Evolutionary conservation across 768 basidiomycete genomes (phyloP).

Genomic region (Dacryopinax primogenitus): DNA sequence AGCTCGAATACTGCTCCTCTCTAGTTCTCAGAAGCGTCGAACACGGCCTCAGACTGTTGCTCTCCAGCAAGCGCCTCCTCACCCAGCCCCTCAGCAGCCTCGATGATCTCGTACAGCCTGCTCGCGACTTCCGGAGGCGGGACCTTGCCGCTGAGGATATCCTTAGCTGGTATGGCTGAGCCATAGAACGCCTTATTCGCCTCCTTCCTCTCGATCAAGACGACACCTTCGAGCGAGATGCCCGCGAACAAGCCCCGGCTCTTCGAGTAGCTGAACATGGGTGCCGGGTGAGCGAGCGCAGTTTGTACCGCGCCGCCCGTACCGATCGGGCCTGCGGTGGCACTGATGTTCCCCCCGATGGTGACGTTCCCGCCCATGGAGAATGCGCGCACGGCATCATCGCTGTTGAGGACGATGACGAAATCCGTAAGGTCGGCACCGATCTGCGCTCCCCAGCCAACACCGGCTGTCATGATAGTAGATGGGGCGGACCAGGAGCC

Average conservation of each 20-base stretch:
- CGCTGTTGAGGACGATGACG: constrained; percentile 91
- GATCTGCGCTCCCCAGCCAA: constrained; percentile 90
- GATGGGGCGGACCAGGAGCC: constrained; percentile 96
- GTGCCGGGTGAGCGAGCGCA: constrained; percentile 79
- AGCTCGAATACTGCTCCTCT: too few species aligned
- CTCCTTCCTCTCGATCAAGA: constrained; percentile 87
- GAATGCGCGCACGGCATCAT: constrained; percentile 91
- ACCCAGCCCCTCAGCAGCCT: constrained; percentile 31
- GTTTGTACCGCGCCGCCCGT: constrained; percentile 86
- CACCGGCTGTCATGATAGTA: constrained; percentile 90
- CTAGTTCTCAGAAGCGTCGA: constrained; percentile 15
- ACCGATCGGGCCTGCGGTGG: constrained; percentile 82
- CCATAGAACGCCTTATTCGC: constrained; percentile 96
- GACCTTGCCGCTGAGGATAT: constrained; percentile 85
- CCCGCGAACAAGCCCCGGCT: constrained; percentile 94
- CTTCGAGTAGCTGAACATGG: constrained; percentile 95
- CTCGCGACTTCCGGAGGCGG: constrained; percentile 96
- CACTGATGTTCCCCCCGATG: constrained; percentile 78
- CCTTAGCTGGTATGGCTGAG: constrained; percentile 70
- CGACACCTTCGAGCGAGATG: constrained; percentile 86
- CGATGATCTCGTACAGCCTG: constrained; percentile 86
- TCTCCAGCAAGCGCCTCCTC: constrained; percentile 10
- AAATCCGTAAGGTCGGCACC: constrained; percentile 93
- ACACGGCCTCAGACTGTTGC: constrained; percentile 19
- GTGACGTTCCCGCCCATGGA: constrained; percentile 92